Percentiles rank a stretch among this genome's conserved stretches.
These are phyloP conservation scores for Ustilago cynodontis DNA, from an alignment of 1,284 basidiomycete genomes.

Conservation along the genomic window DNA sequence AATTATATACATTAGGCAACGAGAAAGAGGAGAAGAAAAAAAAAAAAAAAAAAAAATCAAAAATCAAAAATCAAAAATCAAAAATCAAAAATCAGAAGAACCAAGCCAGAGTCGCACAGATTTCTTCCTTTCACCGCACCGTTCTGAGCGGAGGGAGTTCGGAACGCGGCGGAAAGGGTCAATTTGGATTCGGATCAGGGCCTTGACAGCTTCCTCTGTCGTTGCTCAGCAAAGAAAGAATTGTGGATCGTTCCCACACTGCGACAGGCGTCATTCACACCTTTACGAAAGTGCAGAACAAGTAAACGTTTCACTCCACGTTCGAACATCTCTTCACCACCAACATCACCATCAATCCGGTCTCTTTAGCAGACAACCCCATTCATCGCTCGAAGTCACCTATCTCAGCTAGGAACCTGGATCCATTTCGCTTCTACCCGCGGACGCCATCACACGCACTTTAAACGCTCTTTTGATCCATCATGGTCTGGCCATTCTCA, in stretches of 20 bases:
- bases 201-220: slow-evolving; percentile 11
- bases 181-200: slow-evolving; percentile 13
- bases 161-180: slow-evolving; percentile 41
- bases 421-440: no score
- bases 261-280: neutral
- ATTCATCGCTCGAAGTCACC: neutral
- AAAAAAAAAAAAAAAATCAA: slow-evolving; percentile 32
- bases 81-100: slow-evolving; percentile 43
- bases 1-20: no score
- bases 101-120: slow-evolving; percentile 3
- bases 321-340: neutral
- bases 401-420: no score
- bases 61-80: no score
- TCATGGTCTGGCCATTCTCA: slow-evolving; percentile 57
- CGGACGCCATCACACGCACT: slow-evolving; percentile 6
- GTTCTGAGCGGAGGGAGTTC: slow-evolving; percentile 11
- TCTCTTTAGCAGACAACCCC: neutral
- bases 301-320: neutral
- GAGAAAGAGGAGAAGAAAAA: no score
- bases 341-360: slow-evolving; percentile 2
- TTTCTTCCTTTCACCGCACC: no score
- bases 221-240: slow-evolving; percentile 26
- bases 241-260: neutral
- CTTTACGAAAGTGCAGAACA: neutral
- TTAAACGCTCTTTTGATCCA: slow-evolving; percentile 1